Evolutionary conservation across 352 stramenopile species (phyloP), one percentile per base, ranked within the genome.

Genomic region (Globisporangium cystogenes): DNA sequence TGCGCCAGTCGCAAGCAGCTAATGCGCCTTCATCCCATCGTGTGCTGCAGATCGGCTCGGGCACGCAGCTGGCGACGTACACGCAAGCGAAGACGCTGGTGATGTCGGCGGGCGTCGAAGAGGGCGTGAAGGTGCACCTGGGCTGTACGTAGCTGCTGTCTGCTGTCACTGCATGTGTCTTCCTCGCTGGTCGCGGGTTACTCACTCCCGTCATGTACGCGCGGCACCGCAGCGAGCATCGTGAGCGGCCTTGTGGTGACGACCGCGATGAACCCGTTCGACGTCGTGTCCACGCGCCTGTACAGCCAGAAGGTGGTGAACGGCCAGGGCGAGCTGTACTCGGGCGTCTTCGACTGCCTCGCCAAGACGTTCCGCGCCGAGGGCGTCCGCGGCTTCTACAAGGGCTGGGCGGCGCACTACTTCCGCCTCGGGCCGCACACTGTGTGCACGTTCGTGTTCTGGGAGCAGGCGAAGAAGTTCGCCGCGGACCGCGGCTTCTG

Each of bases 241-340:
- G 75, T 95, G 51, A 93, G 70, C 24, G 84, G 84, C 20, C 46
- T 95, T 8, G 78, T 79, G 16, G 82, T 95, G 41, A 88, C 82
- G 53, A 93, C 78, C 29, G 76, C 81, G 16, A 95, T 95, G 82
- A 95, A 95, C 63, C 84, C 84, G 24, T 90, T 95, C 60, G 84
- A 95, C 57, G 84, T 95, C 26, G 80, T 95, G 35, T 93, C 82
- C 12, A 95, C 84, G 44, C 78, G 84, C 33, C 59, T 95, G 55
- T 95, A 95, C 74, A 93, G 82, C 48, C 84, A 95, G 55, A 87
- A 87, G 51, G 82, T 95, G 4, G 77, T 95, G 39, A 78, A 95
- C 49, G 84, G 84, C 64, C 87, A 91, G 70, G 84, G 84, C 15
- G 78, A 82, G 37, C 57, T 95, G 20, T 95, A 95, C 68, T 67